Evolutionary conservation across 1,284 basidiomycete species (phyloP).

Genomic region (Ustilago loliicola): DNA sequence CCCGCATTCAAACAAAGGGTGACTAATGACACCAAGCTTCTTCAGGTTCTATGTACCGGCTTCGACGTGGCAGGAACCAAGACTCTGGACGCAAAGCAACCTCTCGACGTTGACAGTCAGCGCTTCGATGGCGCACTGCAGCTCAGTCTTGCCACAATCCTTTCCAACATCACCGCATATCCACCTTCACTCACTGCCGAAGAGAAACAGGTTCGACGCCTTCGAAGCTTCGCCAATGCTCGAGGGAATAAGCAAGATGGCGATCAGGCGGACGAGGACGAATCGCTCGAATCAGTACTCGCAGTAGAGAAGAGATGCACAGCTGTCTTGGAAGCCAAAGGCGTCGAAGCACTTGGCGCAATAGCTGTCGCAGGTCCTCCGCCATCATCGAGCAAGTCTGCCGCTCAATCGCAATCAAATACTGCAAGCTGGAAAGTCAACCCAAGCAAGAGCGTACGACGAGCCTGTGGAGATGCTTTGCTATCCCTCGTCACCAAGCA

Average conservation of each 20-base stretch:
- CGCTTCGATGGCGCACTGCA: constrained; percentile 53
- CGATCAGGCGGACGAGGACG: constrained; percentile 30
- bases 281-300: constrained; percentile 17
- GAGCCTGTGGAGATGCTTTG: constrained; percentile 30
- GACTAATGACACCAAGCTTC: constrained; percentile 26
- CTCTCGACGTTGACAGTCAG: constrained; percentile 22
- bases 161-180: constrained; percentile 54
- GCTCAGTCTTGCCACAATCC: constrained; percentile 54
- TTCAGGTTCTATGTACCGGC: constrained; percentile 35
- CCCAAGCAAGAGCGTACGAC: constrained; percentile 27
- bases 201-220: constrained; percentile 56
- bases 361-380: constrained; percentile 35
- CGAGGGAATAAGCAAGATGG: constrained; percentile 20
- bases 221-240: constrained; percentile 58
- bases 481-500: constrained; percentile 70
- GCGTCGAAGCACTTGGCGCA: constrained; percentile 45
- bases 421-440: constrained; percentile 30
- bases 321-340: constrained; percentile 50
- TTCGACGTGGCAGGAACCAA: constrained; percentile 16
- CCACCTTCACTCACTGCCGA: constrained; percentile 46
- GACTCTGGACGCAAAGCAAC: background rate
- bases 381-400: constrained; percentile 1
- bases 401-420: background rate
- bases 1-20: constrained; percentile 41
- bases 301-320: constrained; percentile 40